These are phyloP conservation scores for Neopestalotiopsis clavispora DNA, from an alignment of 2,329 filamentous ascomycete genomes.

Conservation along the genomic window DNA sequence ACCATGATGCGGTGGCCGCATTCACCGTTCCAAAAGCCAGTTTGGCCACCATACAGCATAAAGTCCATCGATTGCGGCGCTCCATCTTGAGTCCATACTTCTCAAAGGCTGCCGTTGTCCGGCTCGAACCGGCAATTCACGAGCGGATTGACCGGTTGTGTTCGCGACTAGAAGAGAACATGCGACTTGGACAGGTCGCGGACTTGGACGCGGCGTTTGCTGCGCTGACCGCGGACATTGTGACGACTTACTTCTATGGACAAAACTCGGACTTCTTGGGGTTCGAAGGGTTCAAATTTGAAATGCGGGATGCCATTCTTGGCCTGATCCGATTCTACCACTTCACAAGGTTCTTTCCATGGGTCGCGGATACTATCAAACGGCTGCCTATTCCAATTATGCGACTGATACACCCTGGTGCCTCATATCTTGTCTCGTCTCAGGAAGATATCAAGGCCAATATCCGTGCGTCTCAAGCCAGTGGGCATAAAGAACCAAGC, in stretches of 20 bases:
- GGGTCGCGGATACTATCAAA: not conserved
- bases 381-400: not conserved
- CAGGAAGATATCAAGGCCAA: not conserved
- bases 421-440: not conserved
- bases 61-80: constrained; percentile 24
- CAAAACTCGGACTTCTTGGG: constrained; percentile 1
- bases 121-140: constrained; percentile 24
- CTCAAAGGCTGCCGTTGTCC: constrained; percentile 27
- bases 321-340: constrained; percentile 6
- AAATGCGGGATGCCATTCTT: constrained; percentile 3
- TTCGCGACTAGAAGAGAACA: not conserved
- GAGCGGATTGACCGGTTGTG: constrained; percentile 18
- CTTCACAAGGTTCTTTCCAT: not conserved
- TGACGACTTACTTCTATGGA: constrained; percentile 10
- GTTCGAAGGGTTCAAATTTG: not conserved
- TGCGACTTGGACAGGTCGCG: not conserved
- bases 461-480: not conserved
- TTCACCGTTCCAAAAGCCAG: constrained; percentile 12
- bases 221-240: constrained; percentile 14
- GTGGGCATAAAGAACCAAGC: not conserved
- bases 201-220: constrained; percentile 6
- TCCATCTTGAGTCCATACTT: constrained; percentile 28
- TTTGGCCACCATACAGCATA: constrained; percentile 2
- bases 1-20: not conserved
- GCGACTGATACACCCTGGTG: not conserved